These are phyloP conservation scores for Orbilia javanica DNA, from an alignment of 2,329 filamentous ascomycete genomes.

Conservation along the genomic window DNA sequence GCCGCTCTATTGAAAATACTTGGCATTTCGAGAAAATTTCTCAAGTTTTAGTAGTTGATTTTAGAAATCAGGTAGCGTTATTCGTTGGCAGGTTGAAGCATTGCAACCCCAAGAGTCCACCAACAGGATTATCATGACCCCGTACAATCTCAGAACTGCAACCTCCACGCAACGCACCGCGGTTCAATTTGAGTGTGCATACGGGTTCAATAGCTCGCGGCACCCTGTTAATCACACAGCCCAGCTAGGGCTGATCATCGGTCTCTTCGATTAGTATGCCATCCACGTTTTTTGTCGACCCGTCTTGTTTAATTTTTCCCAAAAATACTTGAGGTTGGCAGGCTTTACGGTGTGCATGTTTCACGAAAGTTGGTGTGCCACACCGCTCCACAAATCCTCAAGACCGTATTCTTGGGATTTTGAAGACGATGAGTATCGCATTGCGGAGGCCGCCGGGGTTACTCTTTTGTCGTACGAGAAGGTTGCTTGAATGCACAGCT, in stretches of 20 bases:
- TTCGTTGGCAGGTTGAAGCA: constrained; percentile 1
- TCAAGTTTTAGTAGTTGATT: background rate
- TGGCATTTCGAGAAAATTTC: constrained; percentile 50
- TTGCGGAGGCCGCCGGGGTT: constrained; percentile 39
- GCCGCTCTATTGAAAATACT: constrained; percentile 34
- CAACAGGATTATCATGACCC: constrained; percentile 29
- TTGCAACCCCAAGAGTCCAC: constrained; percentile 3
- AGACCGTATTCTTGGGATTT: constrained; percentile 51
- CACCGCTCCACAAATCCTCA: constrained; percentile 40
- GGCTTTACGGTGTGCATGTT: constrained; percentile 27
- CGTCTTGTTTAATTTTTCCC: constrained; percentile 3
- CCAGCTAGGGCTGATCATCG: constrained; percentile 50
- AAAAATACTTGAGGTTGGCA: constrained; percentile 24
- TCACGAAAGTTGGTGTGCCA: constrained; percentile 46
- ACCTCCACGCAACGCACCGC: constrained; percentile 43
- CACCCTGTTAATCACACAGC: constrained; percentile 50
- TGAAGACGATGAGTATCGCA: constrained; percentile 38
- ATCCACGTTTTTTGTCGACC: constrained; percentile 21
- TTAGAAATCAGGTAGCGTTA: constrained; percentile 50
- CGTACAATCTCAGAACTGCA: constrained; percentile 12
- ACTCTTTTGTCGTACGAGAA: constrained; percentile 37
- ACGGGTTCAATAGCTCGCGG: constrained; percentile 25
- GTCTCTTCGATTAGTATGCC: constrained; percentile 41
- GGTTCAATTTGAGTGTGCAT: constrained; percentile 8
- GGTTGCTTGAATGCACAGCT: background rate